Conservation (phyloP, 768 basidiomycete genomes). For the Lactarius sp. region DNA sequence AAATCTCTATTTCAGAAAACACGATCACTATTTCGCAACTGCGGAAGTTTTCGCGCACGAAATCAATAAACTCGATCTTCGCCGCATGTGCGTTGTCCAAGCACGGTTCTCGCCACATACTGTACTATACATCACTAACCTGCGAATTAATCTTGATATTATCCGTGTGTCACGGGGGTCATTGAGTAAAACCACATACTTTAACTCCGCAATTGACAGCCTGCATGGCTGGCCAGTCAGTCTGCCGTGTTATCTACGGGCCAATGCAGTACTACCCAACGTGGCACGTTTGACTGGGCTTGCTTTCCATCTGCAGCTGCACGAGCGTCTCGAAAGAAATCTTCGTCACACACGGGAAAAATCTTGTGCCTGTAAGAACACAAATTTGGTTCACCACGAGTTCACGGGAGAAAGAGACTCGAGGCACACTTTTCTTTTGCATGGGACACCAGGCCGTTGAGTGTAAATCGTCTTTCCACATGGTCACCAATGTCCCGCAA, state of each 20-base stretch:
- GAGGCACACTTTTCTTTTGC: conserved; percentile 52
- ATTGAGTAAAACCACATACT: neutral
- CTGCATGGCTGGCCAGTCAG: neutral
- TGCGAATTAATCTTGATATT: neutral
- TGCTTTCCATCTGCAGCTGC: neutral
- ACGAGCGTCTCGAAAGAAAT: conserved; percentile 19
- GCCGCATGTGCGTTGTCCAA: too few relatives aligned
- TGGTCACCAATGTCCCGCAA: neutral
- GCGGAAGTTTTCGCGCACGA: too few relatives aligned
- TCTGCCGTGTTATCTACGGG: neutral
- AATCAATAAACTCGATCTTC: too few relatives aligned
- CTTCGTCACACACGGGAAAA: conserved; percentile 19
- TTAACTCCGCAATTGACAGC: neutral
- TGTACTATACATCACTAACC: too few relatives aligned
- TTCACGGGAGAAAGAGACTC: neutral
- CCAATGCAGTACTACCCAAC: neutral
- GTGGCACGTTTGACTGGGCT: neutral
- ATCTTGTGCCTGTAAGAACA: conserved; percentile 41
- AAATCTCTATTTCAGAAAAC: too few relatives aligned
- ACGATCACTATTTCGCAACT: too few relatives aligned
- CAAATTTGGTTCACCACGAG: neutral
- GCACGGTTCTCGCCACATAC: too few relatives aligned
- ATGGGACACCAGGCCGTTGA: conserved; percentile 60
- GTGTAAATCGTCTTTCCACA: conserved; percentile 36
- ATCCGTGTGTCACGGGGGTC: neutral